Evolutionary conservation across 73 alveolate genomes (phyloP), one percentile per base, ranked within the genome.

Genomic region (Symbiodinium pilosum): DNA sequence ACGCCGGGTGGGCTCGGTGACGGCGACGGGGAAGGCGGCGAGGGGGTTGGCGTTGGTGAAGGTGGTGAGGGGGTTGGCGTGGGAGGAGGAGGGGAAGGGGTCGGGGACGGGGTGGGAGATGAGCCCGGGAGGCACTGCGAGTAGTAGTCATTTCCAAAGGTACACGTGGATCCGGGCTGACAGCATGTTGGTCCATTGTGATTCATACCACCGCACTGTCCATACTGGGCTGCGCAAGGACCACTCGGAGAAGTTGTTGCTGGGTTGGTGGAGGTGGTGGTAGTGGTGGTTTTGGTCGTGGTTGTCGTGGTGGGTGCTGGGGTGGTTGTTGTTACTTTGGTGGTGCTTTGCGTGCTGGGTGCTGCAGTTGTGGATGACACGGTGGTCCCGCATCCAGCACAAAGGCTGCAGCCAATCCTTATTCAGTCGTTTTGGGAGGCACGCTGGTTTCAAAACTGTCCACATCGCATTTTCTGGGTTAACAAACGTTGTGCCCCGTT

Each of bases 351-450:
- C 9, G 85, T 32, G 85, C 85, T 36, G 16, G 85, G 85, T 73
- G 85, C 85, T n/a, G 93, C 11, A 40, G 5, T 32, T 4, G 83
- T 26, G 24, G 68, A 32, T 4, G 86, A 16, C 30, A 43, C 34
- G 85, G 43, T 30, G 14, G 26, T 73, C 24, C 30, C 85, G 28
- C 85, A 73, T 73, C 47, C 85, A 12, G 85, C 85, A 43, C 85
- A 73, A 42, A 73, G 34, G 85, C 85, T 73, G 85, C 85, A 73
- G 44, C 85, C 85, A 73, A 73, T 73, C 85, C 85, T 73, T 73
- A 43, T 24, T 39, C n/a, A n/a, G n/a, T n/a, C n/a, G n/a, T n/a
- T n/a, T n/a, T n/a, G n/a, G n/a, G n/a, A n/a, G n/a, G n/a, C n/a
- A n/a, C n/a, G n/a, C n/a, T n/a, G n/a, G n/a, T n/a, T n/a, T n/a